Conservation (phyloP, 441 rosid genomes). For the Euphorbia celastroides region DNA sequence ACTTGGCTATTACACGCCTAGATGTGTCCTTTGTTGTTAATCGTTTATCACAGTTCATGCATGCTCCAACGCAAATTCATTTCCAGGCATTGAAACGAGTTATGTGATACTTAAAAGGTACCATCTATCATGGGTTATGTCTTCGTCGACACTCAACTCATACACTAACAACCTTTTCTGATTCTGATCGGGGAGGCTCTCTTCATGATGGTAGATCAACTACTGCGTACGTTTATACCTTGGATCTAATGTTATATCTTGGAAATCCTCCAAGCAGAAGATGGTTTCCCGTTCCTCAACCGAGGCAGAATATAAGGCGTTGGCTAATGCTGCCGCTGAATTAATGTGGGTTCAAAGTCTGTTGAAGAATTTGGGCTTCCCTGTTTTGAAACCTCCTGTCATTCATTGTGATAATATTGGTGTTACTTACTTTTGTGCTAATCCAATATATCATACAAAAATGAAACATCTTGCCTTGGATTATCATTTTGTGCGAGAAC, state of each 20-base stretch:
- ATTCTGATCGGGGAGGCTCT: not conserved
- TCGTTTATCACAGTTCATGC: not conserved
- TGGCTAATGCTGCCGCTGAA: not conserved
- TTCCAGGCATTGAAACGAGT: not conserved
- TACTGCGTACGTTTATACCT: not conserved
- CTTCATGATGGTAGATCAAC: not conserved
- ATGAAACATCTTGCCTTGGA: slow-evolving; percentile 2
- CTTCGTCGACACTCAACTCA: not conserved
- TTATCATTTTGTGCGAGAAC: not conserved
- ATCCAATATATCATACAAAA: not conserved
- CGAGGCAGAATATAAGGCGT: not conserved
- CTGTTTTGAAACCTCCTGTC: not conserved
- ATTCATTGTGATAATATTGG: not conserved
- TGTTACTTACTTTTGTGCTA: not conserved
- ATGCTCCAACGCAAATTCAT: not conserved
- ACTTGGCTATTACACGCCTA: not conserved
- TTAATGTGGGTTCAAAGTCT: not conserved
- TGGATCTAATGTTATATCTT: not conserved
- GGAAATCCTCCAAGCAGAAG: not conserved
- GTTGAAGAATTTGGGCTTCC: not conserved
- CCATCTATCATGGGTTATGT: slow-evolving; percentile 2
- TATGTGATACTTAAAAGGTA: not conserved
- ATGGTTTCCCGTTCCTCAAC: not conserved
- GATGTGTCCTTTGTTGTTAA: not conserved
- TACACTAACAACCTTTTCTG: not conserved